Conservation (phyloP, 768 basidiomycete species). For the Termitomyces sp. region DNA sequence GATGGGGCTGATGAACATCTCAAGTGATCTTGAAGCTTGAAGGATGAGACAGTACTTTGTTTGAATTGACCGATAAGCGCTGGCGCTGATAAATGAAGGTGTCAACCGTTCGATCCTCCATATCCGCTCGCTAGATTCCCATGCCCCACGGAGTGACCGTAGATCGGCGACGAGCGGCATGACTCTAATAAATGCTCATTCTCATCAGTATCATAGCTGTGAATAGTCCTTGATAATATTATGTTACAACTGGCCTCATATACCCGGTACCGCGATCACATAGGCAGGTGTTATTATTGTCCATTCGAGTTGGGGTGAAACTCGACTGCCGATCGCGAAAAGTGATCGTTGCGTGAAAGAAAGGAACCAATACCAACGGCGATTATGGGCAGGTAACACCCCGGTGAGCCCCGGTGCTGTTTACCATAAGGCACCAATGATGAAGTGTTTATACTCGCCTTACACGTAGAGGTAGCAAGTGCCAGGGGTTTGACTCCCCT, state of each 20-base stretch:
- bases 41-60: too few species aligned
- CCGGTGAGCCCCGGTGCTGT: neutral
- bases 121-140: too few species aligned
- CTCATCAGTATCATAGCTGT: neutral
- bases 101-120: too few species aligned
- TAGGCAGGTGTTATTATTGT: neutral
- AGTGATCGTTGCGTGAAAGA: neutral
- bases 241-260: neutral
- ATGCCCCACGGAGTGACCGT: too few species aligned
- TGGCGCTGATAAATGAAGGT: too few species aligned
- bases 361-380: too few species aligned
- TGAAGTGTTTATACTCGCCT: conserved; percentile 92
- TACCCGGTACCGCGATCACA: neutral
- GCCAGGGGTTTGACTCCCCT: conserved; percentile 77
- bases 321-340: neutral
- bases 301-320: neutral
- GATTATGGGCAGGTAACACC: neutral
- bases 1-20: too few species aligned
- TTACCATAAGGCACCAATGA: conserved; percentile 45
- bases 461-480: conserved; percentile 56
- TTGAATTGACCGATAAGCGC: too few species aligned
- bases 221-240: too few species aligned
- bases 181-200: neutral
- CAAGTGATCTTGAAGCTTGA: too few species aligned
- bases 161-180: too few species aligned